Percentiles rank a stretch among this genome's conserved stretches.
These are phyloP conservation scores for Botrytis porri DNA, from an alignment of 2,329 filamentous ascomycete species.

Conservation along the genomic window DNA sequence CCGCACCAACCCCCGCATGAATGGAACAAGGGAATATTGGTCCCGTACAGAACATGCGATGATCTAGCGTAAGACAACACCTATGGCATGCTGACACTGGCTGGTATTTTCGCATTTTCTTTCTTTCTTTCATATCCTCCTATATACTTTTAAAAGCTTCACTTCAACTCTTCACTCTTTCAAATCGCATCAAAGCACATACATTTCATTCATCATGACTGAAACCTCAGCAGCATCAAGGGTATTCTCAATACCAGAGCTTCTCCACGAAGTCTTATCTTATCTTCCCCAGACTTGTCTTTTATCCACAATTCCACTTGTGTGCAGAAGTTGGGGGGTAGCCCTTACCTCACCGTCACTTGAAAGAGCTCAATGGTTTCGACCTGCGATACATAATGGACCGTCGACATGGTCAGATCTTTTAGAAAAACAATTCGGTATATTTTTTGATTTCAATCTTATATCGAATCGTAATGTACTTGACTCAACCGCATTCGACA, in stretches of 20 bases:
- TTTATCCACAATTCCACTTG: background rate
- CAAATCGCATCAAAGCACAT: background rate
- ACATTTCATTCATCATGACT: background rate
- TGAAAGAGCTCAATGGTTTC: conserved; percentile 11
- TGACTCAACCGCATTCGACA: background rate
- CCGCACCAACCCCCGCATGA: background rate
- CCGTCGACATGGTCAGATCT: conserved; percentile 13
- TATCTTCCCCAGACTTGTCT: conserved; percentile 16
- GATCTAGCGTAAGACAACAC: background rate
- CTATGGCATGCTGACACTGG: background rate
- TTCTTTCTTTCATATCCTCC: background rate
- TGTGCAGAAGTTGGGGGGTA: conserved; percentile 11
- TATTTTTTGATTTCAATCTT: conserved; percentile 9
- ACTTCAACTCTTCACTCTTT: background rate
- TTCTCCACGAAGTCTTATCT: conserved; percentile 14
- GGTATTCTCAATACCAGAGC: conserved; percentile 16
- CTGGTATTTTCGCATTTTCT: background rate
- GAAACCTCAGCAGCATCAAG: conserved; percentile 2
- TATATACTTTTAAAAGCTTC: background rate
- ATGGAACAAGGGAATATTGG: background rate
- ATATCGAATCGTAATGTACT: background rate
- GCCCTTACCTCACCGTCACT: conserved; percentile 12
- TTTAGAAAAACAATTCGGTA: conserved; percentile 3
- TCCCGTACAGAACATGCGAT: background rate
- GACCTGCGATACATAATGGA: background rate